Evolutionary conservation across 2,329 filamentous ascomycete genomes (phyloP).

Genomic region (Hymenoscyphus repandus): DNA sequence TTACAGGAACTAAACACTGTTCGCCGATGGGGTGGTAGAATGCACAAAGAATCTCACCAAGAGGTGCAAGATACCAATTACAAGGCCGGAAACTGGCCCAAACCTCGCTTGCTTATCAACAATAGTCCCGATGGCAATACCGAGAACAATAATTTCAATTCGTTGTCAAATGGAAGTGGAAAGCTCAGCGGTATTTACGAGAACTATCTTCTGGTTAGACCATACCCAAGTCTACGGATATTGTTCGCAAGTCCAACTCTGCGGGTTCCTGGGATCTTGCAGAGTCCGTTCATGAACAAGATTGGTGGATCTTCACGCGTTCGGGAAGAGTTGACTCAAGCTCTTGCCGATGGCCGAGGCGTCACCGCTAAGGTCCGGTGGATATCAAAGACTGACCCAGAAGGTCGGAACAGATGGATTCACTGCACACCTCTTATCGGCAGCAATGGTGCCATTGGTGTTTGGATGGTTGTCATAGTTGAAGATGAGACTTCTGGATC

Average conservation of each 20-base stretch:
- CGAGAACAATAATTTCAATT: slow-evolving; percentile 1
- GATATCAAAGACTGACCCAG: slow-evolving; percentile 45
- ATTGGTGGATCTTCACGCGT: slow-evolving; percentile 46
- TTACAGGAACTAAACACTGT: slow-evolving; percentile 60
- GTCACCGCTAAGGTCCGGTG: slow-evolving; percentile 72
- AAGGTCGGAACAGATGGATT: slow-evolving; percentile 65
- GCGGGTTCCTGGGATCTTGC: slow-evolving; percentile 61
- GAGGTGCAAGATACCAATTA: slow-evolving; percentile 36
- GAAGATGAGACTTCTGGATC: slow-evolving; percentile 48
- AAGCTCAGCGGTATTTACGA: slow-evolving; percentile 42
- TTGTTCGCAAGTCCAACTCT: slow-evolving; percentile 65
- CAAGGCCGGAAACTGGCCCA: slow-evolving; percentile 34
- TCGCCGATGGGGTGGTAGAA: slow-evolving; percentile 55
- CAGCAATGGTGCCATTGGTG: slow-evolving; percentile 61
- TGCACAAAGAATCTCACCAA: slow-evolving; percentile 48
- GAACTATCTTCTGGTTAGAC: slow-evolving; percentile 60
- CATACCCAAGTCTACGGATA: slow-evolving; percentile 60
- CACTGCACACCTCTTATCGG: slow-evolving; percentile 71
- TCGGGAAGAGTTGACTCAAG: slow-evolving; percentile 46
- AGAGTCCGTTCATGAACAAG: slow-evolving; percentile 50
- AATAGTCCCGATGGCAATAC: slow-evolving; percentile 19
- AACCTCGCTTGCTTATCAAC: slow-evolving; percentile 37
- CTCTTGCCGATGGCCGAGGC: slow-evolving; percentile 62
- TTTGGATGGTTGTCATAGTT: slow-evolving; percentile 74
- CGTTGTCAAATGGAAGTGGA: slow-evolving; percentile 22